Conservation (phyloP, 2,329 filamentous ascomycete species). For the Penicillium brevicompactum region DNA sequence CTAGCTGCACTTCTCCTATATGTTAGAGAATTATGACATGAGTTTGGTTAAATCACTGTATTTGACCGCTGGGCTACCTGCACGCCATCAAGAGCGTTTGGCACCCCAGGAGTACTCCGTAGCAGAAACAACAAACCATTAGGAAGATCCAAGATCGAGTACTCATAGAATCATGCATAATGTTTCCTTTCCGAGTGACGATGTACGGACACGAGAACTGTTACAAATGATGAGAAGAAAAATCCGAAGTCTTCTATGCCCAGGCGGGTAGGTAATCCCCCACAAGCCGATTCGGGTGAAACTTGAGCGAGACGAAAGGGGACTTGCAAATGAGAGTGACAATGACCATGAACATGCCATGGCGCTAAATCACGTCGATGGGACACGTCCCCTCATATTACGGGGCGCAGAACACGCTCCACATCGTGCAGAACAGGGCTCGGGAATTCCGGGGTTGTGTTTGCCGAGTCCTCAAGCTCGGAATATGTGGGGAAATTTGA, state of each 20-base stretch:
- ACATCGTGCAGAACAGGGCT: background rate
- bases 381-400: background rate
- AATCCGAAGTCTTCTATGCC: no score
- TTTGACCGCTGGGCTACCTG: background rate
- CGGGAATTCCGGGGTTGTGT: background rate
- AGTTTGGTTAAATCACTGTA: background rate
- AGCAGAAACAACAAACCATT: no score
- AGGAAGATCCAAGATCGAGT: no score
- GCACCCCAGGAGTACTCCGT: no score
- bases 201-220: no score
- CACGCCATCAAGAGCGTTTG: no score
- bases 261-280: background rate
- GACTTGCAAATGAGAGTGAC: background rate
- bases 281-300: background rate
- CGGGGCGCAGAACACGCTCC: background rate
- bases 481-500: background rate
- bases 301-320: background rate
- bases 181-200: no score
- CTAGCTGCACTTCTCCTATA: conserved; percentile 31
- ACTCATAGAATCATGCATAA: no score
- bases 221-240: no score
- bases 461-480: background rate
- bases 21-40: background rate
- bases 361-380: no score
- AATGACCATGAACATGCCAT: no score